phyloP scores from a whole-genome alignment of 768 basidiomycete species.

The Leccinellum albellum region DNA sequence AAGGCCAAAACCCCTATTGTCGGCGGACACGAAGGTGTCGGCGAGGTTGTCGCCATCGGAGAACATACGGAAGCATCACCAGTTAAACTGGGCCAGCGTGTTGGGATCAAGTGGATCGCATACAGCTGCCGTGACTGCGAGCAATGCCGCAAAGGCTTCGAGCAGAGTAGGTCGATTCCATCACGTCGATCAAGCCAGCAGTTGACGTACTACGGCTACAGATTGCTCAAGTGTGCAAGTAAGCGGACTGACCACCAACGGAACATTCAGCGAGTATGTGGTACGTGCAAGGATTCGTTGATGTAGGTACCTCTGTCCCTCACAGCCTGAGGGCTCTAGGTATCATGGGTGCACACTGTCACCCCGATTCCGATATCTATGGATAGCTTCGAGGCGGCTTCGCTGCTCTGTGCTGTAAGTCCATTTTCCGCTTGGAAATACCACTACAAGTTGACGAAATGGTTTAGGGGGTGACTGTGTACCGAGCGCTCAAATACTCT shows the following conservation, averaged over 20 bases:
- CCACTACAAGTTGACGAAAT: not conserved
- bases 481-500: constrained; percentile 77
- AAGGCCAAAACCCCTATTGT: constrained; percentile 62
- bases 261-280: constrained; percentile 71
- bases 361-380: constrained; percentile 75
- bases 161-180: constrained; percentile 55
- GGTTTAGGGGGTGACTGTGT: constrained; percentile 73
- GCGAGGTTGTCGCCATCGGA: constrained; percentile 76
- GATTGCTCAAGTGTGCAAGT: constrained; percentile 58
- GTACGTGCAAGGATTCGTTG: constrained; percentile 30
- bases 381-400: constrained; percentile 63
- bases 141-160: constrained; percentile 69
- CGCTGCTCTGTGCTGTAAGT: constrained; percentile 70
- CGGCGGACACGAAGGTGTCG: constrained; percentile 85
- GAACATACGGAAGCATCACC: constrained; percentile 53
- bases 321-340: constrained; percentile 27
- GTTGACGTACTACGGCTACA: constrained; percentile 15
- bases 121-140: constrained; percentile 74
- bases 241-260: constrained; percentile 73
- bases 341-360: constrained; percentile 69
- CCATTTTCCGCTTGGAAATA: not conserved
- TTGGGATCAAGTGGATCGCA: constrained; percentile 82
- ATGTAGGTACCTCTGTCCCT: not conserved
- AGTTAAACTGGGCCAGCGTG: constrained; percentile 72
- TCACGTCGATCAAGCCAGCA: not conserved